Percentiles rank a stretch among this genome's conserved stretches.
phyloP scores from a whole-genome alignment of 176 grass and related monocot species.

The Oryza glaberrima region DNA sequence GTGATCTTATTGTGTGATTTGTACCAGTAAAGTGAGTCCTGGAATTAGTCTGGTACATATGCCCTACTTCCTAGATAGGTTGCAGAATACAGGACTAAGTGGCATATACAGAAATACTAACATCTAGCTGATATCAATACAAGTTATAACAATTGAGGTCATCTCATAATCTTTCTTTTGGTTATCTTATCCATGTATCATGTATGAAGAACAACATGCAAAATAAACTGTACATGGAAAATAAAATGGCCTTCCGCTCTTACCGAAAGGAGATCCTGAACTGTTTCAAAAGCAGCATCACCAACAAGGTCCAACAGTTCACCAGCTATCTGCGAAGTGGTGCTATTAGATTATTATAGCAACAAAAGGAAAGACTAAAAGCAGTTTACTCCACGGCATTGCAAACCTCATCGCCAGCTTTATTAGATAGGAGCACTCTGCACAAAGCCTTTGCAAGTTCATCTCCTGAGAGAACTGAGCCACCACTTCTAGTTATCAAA shows the following conservation, averaged over 20 bases:
- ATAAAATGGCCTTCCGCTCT: slow-evolving; percentile 37
- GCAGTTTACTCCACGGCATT: slow-evolving; percentile 21
- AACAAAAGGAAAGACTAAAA: slow-evolving; percentile 26
- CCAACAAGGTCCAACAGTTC: slow-evolving; percentile 94
- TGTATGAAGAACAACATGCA: slow-evolving; percentile 26
- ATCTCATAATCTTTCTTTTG: too few relatives aligned
- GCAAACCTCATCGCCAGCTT: slow-evolving; percentile 84
- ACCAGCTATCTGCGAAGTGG: slow-evolving; percentile 69
- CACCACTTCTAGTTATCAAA: slow-evolving; percentile 64
- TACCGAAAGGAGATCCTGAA: slow-evolving; percentile 88
- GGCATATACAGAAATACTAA: background rate
- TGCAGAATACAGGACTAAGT: background rate
- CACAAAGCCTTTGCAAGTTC: slow-evolving; percentile 94
- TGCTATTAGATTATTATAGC: slow-evolving; percentile 31
- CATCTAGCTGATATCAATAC: too few relatives aligned
- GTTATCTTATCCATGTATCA: background rate
- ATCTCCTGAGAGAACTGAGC: slow-evolving; percentile 79
- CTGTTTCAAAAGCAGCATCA: slow-evolving; percentile 82
- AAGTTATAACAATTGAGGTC: too few relatives aligned
- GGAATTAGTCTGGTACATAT: background rate
- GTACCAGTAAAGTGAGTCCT: background rate
- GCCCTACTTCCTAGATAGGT: background rate
- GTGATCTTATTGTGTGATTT: background rate
- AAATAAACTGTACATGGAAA: slow-evolving; percentile 25
- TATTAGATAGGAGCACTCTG: slow-evolving; percentile 84